Conservation (phyloP, 2,329 filamentous ascomycete species). For the Penicillium sp. region DNA sequence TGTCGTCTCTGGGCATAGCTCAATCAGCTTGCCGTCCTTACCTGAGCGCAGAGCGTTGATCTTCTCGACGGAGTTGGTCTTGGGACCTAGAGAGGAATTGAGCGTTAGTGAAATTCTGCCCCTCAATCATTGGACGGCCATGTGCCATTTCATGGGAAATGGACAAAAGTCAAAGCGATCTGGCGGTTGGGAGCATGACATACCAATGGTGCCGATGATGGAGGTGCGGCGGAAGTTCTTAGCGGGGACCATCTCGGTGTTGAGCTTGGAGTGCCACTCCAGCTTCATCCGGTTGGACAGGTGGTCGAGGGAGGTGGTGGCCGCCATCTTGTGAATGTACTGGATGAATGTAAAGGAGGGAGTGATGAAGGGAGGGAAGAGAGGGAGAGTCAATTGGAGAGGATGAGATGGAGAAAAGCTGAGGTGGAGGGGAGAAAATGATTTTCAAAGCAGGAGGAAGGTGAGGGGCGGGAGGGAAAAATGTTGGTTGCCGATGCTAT, state of each 20-base stretch:
- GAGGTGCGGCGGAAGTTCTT: conserved; percentile 94
- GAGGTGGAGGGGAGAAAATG: conserved; percentile 19
- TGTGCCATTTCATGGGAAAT: background rate
- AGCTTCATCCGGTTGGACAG: conserved; percentile 73
- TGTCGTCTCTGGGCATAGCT: conserved; percentile 12
- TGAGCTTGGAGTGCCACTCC: conserved; percentile 74
- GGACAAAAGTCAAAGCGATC: background rate
- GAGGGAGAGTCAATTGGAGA: conserved; percentile 16
- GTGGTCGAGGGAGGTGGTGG: conserved; percentile 83
- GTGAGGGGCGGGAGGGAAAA: conserved; percentile 37
- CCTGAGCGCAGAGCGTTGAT: conserved; percentile 87
- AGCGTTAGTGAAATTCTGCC: conserved; percentile 24
- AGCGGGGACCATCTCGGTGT: conserved; percentile 83
- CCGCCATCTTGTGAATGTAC: conserved; percentile 56
- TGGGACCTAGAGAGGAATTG: conserved; percentile 63
- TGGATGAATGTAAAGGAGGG: conserved; percentile 14
- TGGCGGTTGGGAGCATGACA: conserved; percentile 25
- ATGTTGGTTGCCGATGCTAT: conserved; percentile 38
- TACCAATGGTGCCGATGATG: conserved; percentile 97
- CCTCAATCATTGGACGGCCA: background rate
- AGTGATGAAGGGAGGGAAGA: conserved; percentile 7
- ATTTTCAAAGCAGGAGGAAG: conserved; percentile 1
- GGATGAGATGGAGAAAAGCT: conserved; percentile 16
- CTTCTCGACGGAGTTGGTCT: conserved; percentile 97
- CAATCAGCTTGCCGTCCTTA: conserved; percentile 28